These are phyloP conservation scores for Panicum virgatum DNA, from an alignment of 202 grass and related monocot genomes.

Conservation along the genomic window DNA sequence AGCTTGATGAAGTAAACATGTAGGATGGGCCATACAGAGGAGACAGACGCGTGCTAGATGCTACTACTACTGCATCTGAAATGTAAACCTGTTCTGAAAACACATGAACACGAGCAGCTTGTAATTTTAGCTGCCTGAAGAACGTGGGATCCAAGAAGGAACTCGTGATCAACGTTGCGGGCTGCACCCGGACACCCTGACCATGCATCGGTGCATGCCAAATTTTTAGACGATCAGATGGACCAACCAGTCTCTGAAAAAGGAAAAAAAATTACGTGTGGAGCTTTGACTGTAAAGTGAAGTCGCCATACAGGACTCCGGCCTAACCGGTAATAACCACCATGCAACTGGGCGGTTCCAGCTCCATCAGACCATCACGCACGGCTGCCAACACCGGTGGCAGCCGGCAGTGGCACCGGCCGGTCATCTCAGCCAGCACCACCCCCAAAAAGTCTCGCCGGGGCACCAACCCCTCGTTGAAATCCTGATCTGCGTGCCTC, in stretches of 20 bases:
- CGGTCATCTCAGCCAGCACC: not conserved
- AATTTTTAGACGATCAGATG: not conserved
- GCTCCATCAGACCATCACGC: not conserved
- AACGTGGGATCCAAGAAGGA: not conserved
- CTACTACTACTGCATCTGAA: not conserved
- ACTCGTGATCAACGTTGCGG: not conserved
- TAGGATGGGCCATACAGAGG: too few relatives aligned
- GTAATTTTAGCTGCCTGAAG: not conserved
- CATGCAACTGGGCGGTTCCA: not conserved
- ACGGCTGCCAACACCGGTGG: not conserved
- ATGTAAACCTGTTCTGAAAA: not conserved
- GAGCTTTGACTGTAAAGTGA: constrained; percentile 27
- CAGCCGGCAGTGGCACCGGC: not conserved
- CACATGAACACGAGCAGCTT: not conserved
- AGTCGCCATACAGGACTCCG: not conserved
- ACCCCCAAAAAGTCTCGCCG: constrained; percentile 2
- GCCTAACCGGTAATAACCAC: constrained; percentile 45
- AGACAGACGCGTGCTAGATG: not conserved
- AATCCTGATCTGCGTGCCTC: not conserved
- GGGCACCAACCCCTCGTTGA: not conserved
- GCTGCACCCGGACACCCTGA: not conserved
- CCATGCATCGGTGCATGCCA: not conserved
- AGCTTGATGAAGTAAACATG: not conserved
- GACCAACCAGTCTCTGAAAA: constrained; percentile 23
- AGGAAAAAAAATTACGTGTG: not conserved